These are phyloP conservation scores for Zychaea mexicana DNA, from an alignment of 371 early-diverging fungal species.

Conservation along the genomic window DNA sequence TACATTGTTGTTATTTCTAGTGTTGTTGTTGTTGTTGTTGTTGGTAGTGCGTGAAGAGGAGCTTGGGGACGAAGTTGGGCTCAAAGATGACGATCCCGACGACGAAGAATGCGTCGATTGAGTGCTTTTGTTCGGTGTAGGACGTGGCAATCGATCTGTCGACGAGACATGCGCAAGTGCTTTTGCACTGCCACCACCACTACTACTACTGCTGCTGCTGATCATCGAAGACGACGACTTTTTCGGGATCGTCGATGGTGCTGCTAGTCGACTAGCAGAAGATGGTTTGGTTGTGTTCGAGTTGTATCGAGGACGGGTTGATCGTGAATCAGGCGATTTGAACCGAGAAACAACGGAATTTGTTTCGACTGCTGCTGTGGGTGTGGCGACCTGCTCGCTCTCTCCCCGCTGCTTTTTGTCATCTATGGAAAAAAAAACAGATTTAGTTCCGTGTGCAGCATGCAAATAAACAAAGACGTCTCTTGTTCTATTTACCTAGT, in stretches of 20 bases:
- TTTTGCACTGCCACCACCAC: background rate
- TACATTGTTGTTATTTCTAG: constrained; percentile 1
- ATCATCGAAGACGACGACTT: background rate
- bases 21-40: background rate
- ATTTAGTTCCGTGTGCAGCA: background rate
- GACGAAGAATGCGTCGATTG: background rate
- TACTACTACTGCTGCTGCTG: too few species aligned
- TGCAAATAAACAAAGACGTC: background rate
- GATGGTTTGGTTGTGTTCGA: constrained; percentile 6
- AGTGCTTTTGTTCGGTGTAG: constrained; percentile 8
- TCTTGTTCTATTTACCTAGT: background rate
- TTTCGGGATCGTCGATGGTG: background rate
- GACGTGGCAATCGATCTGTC: constrained; percentile 7
- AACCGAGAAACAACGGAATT: background rate
- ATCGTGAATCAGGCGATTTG: background rate
- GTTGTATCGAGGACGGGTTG: constrained; percentile 12
- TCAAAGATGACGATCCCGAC: constrained; percentile 8
- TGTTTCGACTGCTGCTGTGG: background rate
- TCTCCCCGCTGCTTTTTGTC: background rate
- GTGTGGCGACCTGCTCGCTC: background rate
- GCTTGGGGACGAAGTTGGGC: background rate
- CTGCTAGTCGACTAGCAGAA: background rate
- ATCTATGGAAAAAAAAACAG: background rate
- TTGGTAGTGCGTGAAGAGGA: background rate
- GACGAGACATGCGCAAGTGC: background rate